Conservation (phyloP, 441 rosid genomes). For the Erysimum cheiri region DNA sequence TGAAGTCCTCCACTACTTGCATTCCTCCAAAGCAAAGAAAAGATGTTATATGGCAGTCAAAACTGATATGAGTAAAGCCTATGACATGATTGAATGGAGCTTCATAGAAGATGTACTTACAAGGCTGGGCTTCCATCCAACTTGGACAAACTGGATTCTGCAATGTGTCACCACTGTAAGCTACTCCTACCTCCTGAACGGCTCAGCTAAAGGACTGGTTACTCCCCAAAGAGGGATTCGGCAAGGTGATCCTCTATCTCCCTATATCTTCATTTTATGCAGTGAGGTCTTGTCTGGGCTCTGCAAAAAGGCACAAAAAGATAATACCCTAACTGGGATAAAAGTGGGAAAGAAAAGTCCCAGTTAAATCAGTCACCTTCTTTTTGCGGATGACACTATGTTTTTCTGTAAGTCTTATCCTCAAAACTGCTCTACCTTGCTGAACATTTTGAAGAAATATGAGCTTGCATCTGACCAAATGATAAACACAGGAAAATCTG, state of each 20-base stretch:
- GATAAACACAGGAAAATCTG: too few relatives aligned
- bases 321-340: too few relatives aligned
- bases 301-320: background rate
- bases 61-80: too few relatives aligned
- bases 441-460: too few relatives aligned
- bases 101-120: background rate
- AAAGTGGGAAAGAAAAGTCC: too few relatives aligned
- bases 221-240: background rate
- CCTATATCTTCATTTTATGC: background rate
- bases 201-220: fast-evolving
- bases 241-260: background rate
- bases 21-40: too few relatives aligned
- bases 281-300: background rate
- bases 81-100: background rate
- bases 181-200: background rate
- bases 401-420: too few relatives aligned
- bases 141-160: background rate
- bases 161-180: fast-evolving
- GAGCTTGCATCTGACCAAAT: too few relatives aligned
- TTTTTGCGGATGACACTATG: too few relatives aligned
- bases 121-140: fast-evolving
- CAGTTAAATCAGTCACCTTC: too few relatives aligned
- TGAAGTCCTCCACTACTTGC: too few relatives aligned
- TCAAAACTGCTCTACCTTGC: too few relatives aligned
- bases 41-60: background rate